phyloP scores from a whole-genome alignment of 108 stramenopile genomes.

The Skeletonema marinoi region DNA sequence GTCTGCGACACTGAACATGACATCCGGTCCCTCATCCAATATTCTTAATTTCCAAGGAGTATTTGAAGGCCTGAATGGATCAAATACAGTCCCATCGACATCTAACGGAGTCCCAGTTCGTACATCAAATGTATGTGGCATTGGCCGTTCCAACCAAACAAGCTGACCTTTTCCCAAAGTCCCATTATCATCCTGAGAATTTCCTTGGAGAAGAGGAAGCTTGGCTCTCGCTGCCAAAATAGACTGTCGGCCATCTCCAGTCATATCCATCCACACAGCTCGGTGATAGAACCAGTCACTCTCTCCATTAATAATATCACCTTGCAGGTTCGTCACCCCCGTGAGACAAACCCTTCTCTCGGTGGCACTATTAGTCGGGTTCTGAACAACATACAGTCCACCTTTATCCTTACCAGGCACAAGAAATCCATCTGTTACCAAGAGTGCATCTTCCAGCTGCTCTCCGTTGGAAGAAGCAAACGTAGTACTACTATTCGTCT shows the following conservation, averaged over 20 bases:
- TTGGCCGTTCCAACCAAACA: slow-evolving; percentile 86
- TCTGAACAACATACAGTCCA: slow-evolving; percentile 85
- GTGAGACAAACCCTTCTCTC: slow-evolving; percentile 74
- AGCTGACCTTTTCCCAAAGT: slow-evolving; percentile 63
- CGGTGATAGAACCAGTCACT: slow-evolving; percentile 94
- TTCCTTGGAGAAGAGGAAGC: slow-evolving; percentile 38
- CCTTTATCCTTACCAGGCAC: slow-evolving; percentile 95
- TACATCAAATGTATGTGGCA: slow-evolving; percentile 65
- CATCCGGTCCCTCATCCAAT: slow-evolving; percentile 92
- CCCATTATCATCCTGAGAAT: slow-evolving; percentile 8
- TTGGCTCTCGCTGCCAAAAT: slow-evolving; percentile 91
- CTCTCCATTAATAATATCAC: slow-evolving; percentile 31
- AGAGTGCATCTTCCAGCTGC: slow-evolving; percentile 66
- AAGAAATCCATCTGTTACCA: slow-evolving; percentile 93
- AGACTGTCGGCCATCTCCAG: slow-evolving; percentile 88
- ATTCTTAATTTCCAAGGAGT: slow-evolving; percentile 87
- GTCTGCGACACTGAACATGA: slow-evolving; percentile 95
- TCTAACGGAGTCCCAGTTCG: slow-evolving; percentile 77
- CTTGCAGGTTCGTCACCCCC: slow-evolving; percentile 42
- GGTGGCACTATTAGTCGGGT: slow-evolving; percentile 58
- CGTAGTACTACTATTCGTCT: neutral
- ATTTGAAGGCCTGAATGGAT: slow-evolving; percentile 73
- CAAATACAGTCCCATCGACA: slow-evolving; percentile 78
- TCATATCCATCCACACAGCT: slow-evolving; percentile 90
- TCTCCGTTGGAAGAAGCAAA: slow-evolving; percentile 4